Conservation (phyloP, 1,139 yeast species). For the Candida sojae region DNA sequence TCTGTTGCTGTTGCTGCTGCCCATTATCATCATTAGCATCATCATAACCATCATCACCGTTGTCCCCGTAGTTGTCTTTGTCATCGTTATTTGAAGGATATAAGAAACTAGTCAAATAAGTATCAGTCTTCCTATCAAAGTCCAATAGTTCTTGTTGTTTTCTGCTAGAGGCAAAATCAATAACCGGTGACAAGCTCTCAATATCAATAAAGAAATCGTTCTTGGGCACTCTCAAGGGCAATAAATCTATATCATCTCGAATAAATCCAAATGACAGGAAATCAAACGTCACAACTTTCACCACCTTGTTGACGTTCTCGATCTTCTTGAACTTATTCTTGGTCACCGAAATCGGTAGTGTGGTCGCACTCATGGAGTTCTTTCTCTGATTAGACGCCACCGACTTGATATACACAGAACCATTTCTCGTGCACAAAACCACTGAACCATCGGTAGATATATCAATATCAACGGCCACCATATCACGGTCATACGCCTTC, state of each 20-base stretch:
- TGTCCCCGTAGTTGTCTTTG: no score
- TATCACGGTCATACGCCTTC: conserved; percentile 55
- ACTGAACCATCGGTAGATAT: conserved; percentile 70
- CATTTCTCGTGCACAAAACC: conserved; percentile 65
- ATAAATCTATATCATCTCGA: conserved; percentile 58
- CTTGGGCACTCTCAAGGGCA: conserved; percentile 50
- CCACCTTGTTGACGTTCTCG: conserved; percentile 54
- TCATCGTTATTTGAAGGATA: no score
- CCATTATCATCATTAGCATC: conserved; percentile 13
- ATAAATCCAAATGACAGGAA: conserved; percentile 72
- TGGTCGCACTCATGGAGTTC: conserved; percentile 25
- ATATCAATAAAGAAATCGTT: conserved; percentile 52
- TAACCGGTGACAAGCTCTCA: conserved; percentile 49
- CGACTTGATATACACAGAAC: conserved; percentile 54
- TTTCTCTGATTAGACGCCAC: conserved; percentile 21
- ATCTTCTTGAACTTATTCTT: conserved; percentile 57
- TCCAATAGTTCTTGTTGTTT: conserved; percentile 40
- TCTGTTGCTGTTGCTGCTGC: no score
- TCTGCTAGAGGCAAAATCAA: conserved; percentile 22
- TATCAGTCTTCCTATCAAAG: conserved; percentile 17
- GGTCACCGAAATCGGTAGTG: conserved; percentile 25
- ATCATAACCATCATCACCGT: conserved; percentile 17
- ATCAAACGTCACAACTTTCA: conserved; percentile 71
- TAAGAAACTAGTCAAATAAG: conserved; percentile 28
- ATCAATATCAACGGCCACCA: conserved; percentile 62